These are phyloP conservation scores for Thelephora aurantiotincta DNA, from an alignment of 768 basidiomycete genomes.

Conservation along the genomic window DNA sequence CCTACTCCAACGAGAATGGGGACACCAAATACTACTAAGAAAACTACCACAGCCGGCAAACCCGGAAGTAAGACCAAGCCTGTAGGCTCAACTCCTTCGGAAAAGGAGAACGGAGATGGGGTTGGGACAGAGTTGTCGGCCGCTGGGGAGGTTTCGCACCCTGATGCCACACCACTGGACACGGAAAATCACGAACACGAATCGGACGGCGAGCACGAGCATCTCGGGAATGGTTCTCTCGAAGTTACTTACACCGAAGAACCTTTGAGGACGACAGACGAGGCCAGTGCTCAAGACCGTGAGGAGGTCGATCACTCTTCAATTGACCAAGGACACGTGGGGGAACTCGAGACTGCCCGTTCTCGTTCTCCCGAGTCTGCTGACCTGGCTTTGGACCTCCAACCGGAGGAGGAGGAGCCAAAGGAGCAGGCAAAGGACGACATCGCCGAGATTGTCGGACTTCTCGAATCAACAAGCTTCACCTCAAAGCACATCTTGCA, in stretches of 20 bases:
- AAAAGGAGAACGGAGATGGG: conserved; percentile 14
- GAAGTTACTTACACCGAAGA: conserved; percentile 16
- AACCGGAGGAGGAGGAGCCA: conserved; percentile 8
- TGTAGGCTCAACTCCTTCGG: conserved; percentile 14
- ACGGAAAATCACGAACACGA: conserved; percentile 1
- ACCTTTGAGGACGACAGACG: conserved; percentile 8
- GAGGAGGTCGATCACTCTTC: neutral
- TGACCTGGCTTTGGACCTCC: conserved; percentile 1
- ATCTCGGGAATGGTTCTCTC: conserved; percentile 9
- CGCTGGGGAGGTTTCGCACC: neutral
- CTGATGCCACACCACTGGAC: neutral
- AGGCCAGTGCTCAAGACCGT: conserved; percentile 2
- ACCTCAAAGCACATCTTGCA: conserved; percentile 22
- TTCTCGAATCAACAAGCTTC: conserved; percentile 8
- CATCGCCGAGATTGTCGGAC: conserved; percentile 1
- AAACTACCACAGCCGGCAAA: conserved; percentile 18
- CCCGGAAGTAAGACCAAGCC: conserved; percentile 13
- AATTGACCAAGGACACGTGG: neutral
- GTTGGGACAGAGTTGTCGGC: conserved; percentile 3
- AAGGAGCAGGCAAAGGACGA: conserved; percentile 6
- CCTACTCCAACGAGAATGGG: conserved; percentile 8
- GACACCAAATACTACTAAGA: conserved; percentile 11
- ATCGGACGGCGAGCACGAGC: conserved; percentile 8
- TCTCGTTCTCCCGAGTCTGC: neutral
- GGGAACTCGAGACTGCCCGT: conserved; percentile 3